Evolutionary conservation across 805 yeast species (phyloP).

Genomic region (Yarrowia sp.): DNA sequence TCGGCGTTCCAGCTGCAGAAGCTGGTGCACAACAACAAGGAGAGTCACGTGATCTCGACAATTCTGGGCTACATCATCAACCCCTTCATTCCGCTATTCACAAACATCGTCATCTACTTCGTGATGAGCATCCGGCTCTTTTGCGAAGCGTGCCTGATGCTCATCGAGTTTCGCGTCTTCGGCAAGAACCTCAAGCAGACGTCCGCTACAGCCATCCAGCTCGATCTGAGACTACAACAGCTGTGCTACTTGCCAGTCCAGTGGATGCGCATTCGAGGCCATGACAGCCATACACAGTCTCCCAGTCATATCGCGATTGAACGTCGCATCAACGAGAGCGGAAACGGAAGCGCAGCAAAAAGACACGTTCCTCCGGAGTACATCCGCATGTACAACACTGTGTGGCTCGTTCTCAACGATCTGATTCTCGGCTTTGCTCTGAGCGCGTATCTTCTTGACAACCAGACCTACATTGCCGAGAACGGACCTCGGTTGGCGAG

Average conservation of each 20-base stretch:
- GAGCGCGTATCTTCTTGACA: conserved; percentile 48
- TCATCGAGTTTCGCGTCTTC: conserved; percentile 37
- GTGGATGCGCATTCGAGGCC: conserved; percentile 35
- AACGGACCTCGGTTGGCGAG: conserved; percentile 32
- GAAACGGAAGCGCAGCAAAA: conserved; percentile 43
- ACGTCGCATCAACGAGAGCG: conserved; percentile 49
- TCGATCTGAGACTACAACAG: conserved; percentile 75
- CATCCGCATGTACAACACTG: conserved; percentile 72
- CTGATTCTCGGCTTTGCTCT: conserved; percentile 67
- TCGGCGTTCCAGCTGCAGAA: not conserved
- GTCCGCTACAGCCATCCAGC: conserved; percentile 71
- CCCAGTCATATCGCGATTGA: conserved; percentile 34
- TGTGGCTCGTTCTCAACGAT: conserved; percentile 88
- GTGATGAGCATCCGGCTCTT: conserved; percentile 35
- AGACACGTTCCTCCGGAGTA: conserved; percentile 46
- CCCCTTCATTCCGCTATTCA: conserved; percentile 28
- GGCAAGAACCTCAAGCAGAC: conserved; percentile 38
- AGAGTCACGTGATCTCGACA: not conserved
- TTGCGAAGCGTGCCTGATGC: conserved; percentile 37
- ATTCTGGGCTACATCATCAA: conserved; percentile 4
- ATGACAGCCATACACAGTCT: conserved; percentile 15
- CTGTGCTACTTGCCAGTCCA: conserved; percentile 77
- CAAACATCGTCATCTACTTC: conserved; percentile 30
- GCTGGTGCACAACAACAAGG: conserved; percentile 2
- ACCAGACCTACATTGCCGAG: conserved; percentile 24